Base-by-base conservation (phyloP, 345 rosid genomes). In the Melastoma malabathricum region DNA sequence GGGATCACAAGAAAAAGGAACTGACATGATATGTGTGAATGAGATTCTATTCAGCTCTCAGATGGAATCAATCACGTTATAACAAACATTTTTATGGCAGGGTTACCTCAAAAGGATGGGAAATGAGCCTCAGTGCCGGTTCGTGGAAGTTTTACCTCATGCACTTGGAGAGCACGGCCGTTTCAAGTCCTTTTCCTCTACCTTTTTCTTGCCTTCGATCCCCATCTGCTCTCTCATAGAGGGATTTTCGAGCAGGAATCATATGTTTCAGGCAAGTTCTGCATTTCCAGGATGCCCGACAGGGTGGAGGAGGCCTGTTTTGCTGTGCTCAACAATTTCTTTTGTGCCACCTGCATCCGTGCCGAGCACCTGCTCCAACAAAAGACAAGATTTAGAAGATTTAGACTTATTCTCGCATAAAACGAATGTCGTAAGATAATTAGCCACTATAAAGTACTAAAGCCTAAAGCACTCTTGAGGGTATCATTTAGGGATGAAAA, bases 311-410 rank as follows among this genome's bases (percentile, higher is more conserved):
- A 90, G 75, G 52, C 98, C 96, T 1, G 96, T 82, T 17, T 80
- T 72, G 17, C 83, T 90, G 48, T 86, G 84, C 66, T 75, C 70
- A 0, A 90, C 85, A 20, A 90, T 86, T 75, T 83, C 94, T 68
- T 70, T 76, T 13, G 96, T 82, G 60, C 98, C 98, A 59, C 98
- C 98, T 19, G 89, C 83, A 45, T 86, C 84, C 29, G 98, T 90
- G 54, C 98, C 98, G 6, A 90, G 70, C 52, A 90, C 92, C 89
- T 83, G 81, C 38, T 49, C 47, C 54, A 54, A 31, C 10, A 31
- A 31, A 22, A 22, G 25, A 22, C 25, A 22, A 22, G 25, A 22
- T 22, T 31, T 5, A 31, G 7, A 9, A 5, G 38, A 31, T 31
- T 31, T 31, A 9, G 38, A 31, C 5, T 31, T 31, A 31, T 31